Evolutionary conservation across 2,329 filamentous ascomycete genomes (phyloP).

Genomic region (Pseudocercospora ulei): DNA sequence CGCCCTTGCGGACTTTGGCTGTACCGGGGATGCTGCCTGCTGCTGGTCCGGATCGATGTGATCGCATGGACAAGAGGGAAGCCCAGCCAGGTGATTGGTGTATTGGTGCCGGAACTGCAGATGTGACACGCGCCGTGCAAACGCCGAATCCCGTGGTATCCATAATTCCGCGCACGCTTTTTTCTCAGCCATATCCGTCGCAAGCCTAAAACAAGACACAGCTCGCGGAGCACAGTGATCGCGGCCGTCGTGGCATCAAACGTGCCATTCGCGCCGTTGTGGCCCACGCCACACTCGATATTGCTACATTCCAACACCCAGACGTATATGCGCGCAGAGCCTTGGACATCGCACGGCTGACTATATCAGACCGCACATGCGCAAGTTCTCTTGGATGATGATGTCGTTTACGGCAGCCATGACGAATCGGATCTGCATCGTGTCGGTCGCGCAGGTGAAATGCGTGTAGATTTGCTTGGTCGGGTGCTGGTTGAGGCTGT

Average conservation of each 20-base stretch:
- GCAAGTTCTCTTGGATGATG: slow-evolving; percentile 98
- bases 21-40: too few relatives aligned
- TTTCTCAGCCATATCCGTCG: slow-evolving; percentile 4
- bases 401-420: slow-evolving; percentile 99
- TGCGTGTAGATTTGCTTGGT: slow-evolving; percentile 99
- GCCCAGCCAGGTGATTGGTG: slow-evolving; percentile 5
- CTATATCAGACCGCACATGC: slow-evolving; percentile 92
- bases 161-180: slow-evolving; percentile 7
- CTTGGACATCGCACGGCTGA: slow-evolving; percentile 10
- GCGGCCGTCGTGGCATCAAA: neutral
- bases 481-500: slow-evolving; percentile 90
- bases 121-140: slow-evolving; percentile 6
- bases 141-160: slow-evolving; percentile 10
- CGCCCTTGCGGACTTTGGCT: neutral
- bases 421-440: slow-evolving; percentile 97
- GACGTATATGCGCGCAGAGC: neutral
- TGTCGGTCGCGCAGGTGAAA: slow-evolving; percentile 97
- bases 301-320: slow-evolving; percentile 9
- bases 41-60: neutral
- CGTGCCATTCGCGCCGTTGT: slow-evolving; percentile 16
- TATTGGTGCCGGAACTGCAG: slow-evolving; percentile 1
- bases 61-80: slow-evolving; percentile 1
- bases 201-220: slow-evolving; percentile 2
- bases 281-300: slow-evolving; percentile 10
- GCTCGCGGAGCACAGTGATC: neutral